These are phyloP conservation scores for Populus hybrid DNA, from an alignment of 441 rosid genomes.

Conservation along the genomic window DNA sequence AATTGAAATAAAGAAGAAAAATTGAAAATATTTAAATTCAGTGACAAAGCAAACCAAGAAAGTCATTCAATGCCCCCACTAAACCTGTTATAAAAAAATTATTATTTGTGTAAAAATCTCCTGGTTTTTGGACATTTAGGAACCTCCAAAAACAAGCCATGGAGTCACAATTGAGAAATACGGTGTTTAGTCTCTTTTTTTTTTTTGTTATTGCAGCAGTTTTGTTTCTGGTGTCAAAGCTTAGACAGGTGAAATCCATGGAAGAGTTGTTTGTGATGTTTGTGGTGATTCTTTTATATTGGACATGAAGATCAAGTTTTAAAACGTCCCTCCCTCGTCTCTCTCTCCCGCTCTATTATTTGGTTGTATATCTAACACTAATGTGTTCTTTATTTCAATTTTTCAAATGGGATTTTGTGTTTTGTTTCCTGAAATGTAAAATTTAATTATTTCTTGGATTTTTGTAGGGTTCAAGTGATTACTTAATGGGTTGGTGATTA, in stretches of 20 bases:
- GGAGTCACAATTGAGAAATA: not conserved
- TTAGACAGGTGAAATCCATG: constrained; percentile 91
- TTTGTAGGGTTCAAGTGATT: not conserved
- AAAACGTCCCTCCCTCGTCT: no score
- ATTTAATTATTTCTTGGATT: not conserved
- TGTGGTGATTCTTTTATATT: constrained; percentile 51
- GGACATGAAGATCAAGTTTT: constrained; percentile 66
- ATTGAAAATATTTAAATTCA: no score
- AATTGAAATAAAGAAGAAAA: no score
- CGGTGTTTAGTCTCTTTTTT: not conserved
- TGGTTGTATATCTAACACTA: no score
- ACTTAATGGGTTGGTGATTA: not conserved
- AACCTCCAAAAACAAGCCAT: no score
- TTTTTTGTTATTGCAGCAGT: constrained; percentile 1
- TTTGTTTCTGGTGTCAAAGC: constrained; percentile 43
- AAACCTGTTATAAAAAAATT: no score
- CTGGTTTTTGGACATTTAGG: no score
- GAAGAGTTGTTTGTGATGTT: constrained; percentile 70
- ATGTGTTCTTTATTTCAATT: not conserved
- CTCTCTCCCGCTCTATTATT: not conserved
- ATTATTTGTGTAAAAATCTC: no score
- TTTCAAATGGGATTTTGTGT: not conserved
- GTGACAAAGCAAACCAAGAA: no score
- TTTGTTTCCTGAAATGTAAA: not conserved
- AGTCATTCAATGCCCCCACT: no score